These are phyloP conservation scores for Cokeromyces recurvatus DNA, from an alignment of 371 early-diverging fungal species.

Conservation along the genomic window DNA sequence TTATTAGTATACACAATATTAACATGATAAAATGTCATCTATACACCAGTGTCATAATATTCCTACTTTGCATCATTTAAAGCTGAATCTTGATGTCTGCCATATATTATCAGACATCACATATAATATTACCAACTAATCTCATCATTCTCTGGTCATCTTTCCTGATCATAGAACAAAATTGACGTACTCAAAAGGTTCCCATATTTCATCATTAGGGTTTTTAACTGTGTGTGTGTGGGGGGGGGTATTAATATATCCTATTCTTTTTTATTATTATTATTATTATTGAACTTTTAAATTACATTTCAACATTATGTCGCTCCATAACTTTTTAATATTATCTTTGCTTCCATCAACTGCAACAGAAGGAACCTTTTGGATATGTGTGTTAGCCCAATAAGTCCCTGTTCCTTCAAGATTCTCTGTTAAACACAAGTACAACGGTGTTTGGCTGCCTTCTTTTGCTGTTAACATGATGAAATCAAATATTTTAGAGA, in stretches of 20 bases:
- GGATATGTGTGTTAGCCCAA: slow-evolving; percentile 15
- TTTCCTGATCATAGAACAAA: too few species aligned
- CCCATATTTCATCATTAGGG: too few species aligned
- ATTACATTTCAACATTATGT: slow-evolving; percentile 3
- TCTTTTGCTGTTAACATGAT: slow-evolving; percentile 42
- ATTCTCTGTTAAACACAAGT: slow-evolving; percentile 15
- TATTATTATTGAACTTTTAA: too few species aligned
- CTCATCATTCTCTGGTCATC: too few species aligned
- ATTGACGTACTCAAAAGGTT: too few species aligned
- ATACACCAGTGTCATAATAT: slow-evolving; percentile 38
- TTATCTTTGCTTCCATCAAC: slow-evolving; percentile 8
- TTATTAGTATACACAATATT: too few species aligned
- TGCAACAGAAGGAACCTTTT: not conserved
- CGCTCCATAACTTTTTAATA: slow-evolving; percentile 11
- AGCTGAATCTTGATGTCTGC: slow-evolving; percentile 35
- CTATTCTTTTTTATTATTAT: too few species aligned
- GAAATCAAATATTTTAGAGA: slow-evolving; percentile 25
- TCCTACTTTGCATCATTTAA: slow-evolving; percentile 42
- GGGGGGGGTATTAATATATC: too few species aligned
- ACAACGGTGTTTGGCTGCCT: slow-evolving; percentile 33
- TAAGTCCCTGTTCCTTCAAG: slow-evolving; percentile 1
- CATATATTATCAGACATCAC: too few species aligned
- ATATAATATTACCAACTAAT: too few species aligned
- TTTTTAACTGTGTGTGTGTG: too few species aligned
- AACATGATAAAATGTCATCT: slow-evolving; percentile 6